Evolutionary conservation across 768 basidiomycete species (phyloP).

Genomic region (Termitomyces titanicus): DNA sequence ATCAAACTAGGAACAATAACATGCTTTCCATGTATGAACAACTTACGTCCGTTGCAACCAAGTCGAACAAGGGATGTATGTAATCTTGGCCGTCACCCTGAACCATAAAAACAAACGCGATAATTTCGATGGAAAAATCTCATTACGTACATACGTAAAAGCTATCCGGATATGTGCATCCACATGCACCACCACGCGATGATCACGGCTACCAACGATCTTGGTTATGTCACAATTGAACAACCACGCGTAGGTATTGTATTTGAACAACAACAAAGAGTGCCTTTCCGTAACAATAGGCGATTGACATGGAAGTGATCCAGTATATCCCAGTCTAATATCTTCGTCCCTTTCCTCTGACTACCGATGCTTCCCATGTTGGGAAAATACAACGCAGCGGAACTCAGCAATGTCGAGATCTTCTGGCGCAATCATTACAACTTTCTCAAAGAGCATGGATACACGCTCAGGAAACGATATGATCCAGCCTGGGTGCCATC

Average conservation of each 20-base stretch:
- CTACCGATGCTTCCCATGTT: background rate
- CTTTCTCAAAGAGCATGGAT: background rate
- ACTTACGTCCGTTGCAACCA: background rate
- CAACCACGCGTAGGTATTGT: background rate
- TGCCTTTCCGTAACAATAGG: background rate
- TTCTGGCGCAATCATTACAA: background rate
- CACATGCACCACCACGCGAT: too few relatives aligned
- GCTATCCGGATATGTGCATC: too few relatives aligned
- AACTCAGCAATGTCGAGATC: background rate
- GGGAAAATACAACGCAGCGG: background rate
- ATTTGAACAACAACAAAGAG: background rate
- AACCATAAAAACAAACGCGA: too few relatives aligned
- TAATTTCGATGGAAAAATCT: too few relatives aligned
- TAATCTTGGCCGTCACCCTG: too few relatives aligned
- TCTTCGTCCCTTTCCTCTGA: background rate
- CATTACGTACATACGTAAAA: too few relatives aligned
- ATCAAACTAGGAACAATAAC: background rate
- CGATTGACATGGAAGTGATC: too few relatives aligned
- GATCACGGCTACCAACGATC: too few relatives aligned
- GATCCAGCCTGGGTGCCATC: slow-evolving; percentile 1
- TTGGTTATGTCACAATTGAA: too few relatives aligned
- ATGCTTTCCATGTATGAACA: background rate
- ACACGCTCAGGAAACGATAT: background rate
- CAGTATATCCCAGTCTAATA: background rate
- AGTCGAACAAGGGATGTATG: too few relatives aligned